These are phyloP conservation scores for Diplodia seriata DNA, from an alignment of 2,329 filamentous ascomycete genomes.

Conservation along the genomic window DNA sequence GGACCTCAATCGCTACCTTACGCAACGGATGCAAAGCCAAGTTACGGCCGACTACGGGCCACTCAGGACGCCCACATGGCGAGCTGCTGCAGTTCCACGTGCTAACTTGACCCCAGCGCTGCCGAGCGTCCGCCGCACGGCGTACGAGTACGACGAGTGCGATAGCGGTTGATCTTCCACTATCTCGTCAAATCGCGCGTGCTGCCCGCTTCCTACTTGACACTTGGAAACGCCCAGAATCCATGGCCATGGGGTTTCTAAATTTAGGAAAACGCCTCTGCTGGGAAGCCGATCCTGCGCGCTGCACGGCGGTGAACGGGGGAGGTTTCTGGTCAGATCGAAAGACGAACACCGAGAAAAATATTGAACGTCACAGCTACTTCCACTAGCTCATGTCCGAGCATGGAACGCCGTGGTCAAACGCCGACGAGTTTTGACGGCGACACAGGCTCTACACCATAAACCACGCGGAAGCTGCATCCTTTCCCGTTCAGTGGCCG, in stretches of 20 bases:
- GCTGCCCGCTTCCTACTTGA: not conserved
- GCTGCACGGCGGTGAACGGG: not conserved
- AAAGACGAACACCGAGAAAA: no score
- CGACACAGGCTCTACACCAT: not conserved
- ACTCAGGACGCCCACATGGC: not conserved
- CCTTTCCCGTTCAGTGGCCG: not conserved
- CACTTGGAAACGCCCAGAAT: no score
- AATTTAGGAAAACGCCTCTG: not conserved
- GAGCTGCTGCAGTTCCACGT: not conserved
- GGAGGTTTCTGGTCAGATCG: no score
- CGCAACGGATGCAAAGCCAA: not conserved
- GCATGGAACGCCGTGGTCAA: not conserved
- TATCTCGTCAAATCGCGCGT: not conserved
- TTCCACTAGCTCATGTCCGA: not conserved
- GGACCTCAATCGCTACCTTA: not conserved
- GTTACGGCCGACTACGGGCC: constrained; percentile 16
- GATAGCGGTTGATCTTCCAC: not conserved
- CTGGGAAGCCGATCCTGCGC: not conserved
- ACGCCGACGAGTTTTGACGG: constrained; percentile 6
- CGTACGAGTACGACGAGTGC: not conserved
- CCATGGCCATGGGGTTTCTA: not conserved
- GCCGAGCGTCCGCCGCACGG: not conserved
- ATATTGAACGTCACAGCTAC: not conserved
- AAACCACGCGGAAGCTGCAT: not conserved
- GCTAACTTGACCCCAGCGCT: not conserved